These are phyloP conservation scores for Metschnikowia rubicola DNA, from an alignment of 805 yeast species.

Conservation along the genomic window DNA sequence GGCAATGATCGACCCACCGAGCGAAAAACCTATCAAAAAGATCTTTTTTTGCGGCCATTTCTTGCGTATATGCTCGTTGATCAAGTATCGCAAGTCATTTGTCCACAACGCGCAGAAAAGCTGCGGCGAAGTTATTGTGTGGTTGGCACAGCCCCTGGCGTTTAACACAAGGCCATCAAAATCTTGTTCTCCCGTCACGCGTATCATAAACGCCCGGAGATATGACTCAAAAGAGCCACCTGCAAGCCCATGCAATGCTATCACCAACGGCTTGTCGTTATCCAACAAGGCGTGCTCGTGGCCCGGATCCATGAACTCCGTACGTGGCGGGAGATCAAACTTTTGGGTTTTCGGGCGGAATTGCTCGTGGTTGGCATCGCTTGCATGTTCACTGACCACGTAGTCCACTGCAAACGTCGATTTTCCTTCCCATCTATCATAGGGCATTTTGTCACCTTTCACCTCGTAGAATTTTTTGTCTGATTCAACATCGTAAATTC, in stretches of 20 bases:
- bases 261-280: conserved; percentile 50
- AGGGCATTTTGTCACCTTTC: conserved; percentile 28
- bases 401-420: conserved; percentile 51
- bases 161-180: conserved; percentile 61
- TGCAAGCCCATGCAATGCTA: conserved; percentile 69
- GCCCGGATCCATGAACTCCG: conserved; percentile 52
- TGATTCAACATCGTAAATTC: conserved; percentile 32
- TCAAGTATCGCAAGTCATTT: conserved; percentile 59
- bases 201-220: conserved; percentile 51
- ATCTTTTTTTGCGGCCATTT: conserved; percentile 61
- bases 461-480: conserved; percentile 23
- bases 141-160: conserved; percentile 75
- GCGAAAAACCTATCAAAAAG: conserved; percentile 66
- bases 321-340: conserved; percentile 63
- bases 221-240: conserved; percentile 81
- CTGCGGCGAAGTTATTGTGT: conserved; percentile 65
- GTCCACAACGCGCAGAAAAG: conserved; percentile 68
- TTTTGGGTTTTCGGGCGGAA: conserved; percentile 45
- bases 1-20: conserved; percentile 65
- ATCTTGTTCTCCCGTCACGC: conserved; percentile 38
- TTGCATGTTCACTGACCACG: conserved; percentile 28
- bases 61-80: conserved; percentile 46
- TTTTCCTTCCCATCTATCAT: conserved; percentile 40
- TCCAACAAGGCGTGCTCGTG: conserved; percentile 36
- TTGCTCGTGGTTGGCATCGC: conserved; percentile 22